These are phyloP conservation scores for Saturnispora quitensis DNA, from an alignment of 805 yeast species.

Conservation along the genomic window DNA sequence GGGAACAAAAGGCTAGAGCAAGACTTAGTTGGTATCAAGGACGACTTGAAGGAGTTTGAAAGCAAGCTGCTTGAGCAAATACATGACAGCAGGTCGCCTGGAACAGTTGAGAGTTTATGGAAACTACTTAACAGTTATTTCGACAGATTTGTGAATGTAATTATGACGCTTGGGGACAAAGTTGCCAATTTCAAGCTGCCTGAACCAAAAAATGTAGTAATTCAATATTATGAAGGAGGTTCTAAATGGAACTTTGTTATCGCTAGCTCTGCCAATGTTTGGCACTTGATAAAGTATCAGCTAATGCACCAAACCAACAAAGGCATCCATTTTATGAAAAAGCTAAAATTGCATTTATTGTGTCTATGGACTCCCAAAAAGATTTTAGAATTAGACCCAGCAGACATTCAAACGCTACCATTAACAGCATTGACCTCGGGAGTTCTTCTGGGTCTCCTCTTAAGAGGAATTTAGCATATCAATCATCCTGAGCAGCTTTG, in stretches of 20 bases:
- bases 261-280: neutral
- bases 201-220: neutral
- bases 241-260: neutral
- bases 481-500: neutral
- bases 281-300: neutral
- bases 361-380: neutral
- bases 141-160: neutral
- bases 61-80: slow-evolving; percentile 1
- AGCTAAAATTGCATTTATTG: neutral
- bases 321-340: neutral
- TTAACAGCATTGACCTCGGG: neutral
- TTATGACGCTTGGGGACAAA: neutral
- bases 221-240: neutral
- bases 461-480: neutral
- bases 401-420: neutral
- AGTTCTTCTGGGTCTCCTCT: neutral
- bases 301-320: neutral
- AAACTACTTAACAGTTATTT: neutral
- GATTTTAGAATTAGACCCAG: neutral
- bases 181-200: neutral
- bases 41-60: slow-evolving; percentile 12
- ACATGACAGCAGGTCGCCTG: neutral
- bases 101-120: neutral
- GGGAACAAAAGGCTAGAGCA: slow-evolving; percentile 19
- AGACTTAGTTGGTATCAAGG: slow-evolving; percentile 14